Evolutionary conservation across 2,329 filamentous ascomycete genomes (phyloP).

Genomic region (Calonectria multiphialidica): DNA sequence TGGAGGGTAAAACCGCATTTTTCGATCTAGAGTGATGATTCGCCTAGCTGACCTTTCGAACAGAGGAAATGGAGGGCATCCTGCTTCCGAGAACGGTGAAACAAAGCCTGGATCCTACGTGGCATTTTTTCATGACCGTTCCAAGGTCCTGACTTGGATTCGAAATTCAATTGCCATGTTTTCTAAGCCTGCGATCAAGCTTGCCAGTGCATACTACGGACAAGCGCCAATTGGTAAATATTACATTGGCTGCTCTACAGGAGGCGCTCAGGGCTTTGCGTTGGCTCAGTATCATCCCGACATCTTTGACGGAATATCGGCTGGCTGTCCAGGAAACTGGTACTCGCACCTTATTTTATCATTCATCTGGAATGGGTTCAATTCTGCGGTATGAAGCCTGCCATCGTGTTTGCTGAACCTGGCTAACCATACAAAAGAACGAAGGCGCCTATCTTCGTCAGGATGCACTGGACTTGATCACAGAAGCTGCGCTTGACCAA

Average conservation of each 20-base stretch:
- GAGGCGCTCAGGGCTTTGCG: slow-evolving; percentile 14
- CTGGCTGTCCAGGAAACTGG: slow-evolving; percentile 18
- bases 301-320: slow-evolving; percentile 17
- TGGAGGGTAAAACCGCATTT: neutral
- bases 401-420: neutral
- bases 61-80: slow-evolving; percentile 13
- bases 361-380: slow-evolving; percentile 3
- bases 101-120: slow-evolving; percentile 9
- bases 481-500: slow-evolving; percentile 4
- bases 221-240: neutral
- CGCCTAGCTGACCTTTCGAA: neutral
- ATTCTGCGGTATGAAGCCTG: neutral
- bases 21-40: too few species aligned
- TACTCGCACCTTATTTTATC: slow-evolving; percentile 16
- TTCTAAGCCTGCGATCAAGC: neutral
- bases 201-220: neutral
- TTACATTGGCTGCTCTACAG: slow-evolving; percentile 20
- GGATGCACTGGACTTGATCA: slow-evolving; percentile 10
- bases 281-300: slow-evolving; percentile 15
- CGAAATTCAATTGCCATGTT: slow-evolving; percentile 12
- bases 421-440: neutral
- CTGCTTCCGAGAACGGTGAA: slow-evolving; percentile 3
- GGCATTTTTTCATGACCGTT: slow-evolving; percentile 6
- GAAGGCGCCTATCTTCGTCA: neutral
- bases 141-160: slow-evolving; percentile 11